Percentiles rank a stretch among this genome's conserved stretches.
Conservation (phyloP, 2,329 filamentous ascomycete genomes). For the Claviceps paspali region DNA sequence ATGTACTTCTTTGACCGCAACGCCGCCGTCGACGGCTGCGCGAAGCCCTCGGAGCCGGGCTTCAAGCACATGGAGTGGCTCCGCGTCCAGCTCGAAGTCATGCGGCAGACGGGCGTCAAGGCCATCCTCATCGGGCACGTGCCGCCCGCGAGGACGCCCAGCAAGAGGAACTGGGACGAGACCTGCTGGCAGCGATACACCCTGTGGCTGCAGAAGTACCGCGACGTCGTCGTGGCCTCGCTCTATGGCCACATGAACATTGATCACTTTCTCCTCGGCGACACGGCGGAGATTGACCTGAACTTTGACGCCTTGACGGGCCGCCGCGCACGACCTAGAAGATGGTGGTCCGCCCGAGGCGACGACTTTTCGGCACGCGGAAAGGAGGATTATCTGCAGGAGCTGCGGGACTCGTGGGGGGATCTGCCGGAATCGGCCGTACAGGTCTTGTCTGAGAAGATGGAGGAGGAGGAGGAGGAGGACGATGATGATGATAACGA, state of each 20-base stretch:
- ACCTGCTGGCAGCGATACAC: constrained; percentile 98
- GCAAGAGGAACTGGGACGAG: constrained; percentile 87
- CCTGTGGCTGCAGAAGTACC: constrained; percentile 77
- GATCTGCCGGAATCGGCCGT: constrained; percentile 45
- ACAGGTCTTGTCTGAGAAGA: constrained; percentile 8
- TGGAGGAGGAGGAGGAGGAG: constrained; percentile 6
- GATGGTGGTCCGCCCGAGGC: constrained; percentile 22
- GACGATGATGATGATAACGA: no score
- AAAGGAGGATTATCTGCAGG: constrained; percentile 56
- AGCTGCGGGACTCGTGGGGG: constrained; percentile 65
- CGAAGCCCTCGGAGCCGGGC: constrained; percentile 62
- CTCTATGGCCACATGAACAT: constrained; percentile 97
- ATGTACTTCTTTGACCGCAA: constrained; percentile 94
- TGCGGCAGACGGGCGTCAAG: constrained; percentile 78
- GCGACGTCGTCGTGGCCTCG: constrained; percentile 68
- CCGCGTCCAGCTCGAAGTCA: constrained; percentile 67
- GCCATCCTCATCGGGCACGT: constrained; percentile 91
- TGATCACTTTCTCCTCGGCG: constrained; percentile 89
- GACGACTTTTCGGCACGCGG: constrained; percentile 44
- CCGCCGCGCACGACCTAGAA: constrained; percentile 4
- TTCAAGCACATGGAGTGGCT: constrained; percentile 96
- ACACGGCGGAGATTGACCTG: constrained; percentile 61
- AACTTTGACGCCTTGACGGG: constrained; percentile 24
- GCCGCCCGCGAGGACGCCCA: constrained; percentile 70
- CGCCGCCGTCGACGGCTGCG: constrained; percentile 83